Percentiles rank a stretch among this genome's conserved stretches.
Evolutionary conservation across 345 rosid genomes (phyloP).

Genomic region (Corchorus capsularis): DNA sequence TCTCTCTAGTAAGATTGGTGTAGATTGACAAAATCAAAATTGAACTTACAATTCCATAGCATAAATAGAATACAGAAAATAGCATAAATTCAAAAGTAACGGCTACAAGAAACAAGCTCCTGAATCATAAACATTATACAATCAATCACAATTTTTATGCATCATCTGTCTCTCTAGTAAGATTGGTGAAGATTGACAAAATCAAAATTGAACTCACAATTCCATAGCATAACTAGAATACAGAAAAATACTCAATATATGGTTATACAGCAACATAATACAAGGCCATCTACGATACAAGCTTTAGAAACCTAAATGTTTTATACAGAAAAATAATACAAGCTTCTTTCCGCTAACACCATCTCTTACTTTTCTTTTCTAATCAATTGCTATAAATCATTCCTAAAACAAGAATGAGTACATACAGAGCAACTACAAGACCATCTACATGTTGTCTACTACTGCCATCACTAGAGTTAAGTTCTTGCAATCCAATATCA

Average conservation of each 20-base stretch:
- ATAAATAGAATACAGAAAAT: neutral
- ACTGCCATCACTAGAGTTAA: neutral
- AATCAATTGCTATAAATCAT: neutral
- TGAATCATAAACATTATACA: neutral
- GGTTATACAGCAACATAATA: neutral
- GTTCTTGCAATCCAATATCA: neutral
- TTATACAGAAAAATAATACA: neutral
- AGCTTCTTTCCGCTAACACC: neutral
- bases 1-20: neutral
- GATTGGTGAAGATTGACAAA: neutral
- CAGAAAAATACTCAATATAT: neutral
- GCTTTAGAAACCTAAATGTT: neutral
- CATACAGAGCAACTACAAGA: neutral
- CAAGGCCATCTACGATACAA: neutral
- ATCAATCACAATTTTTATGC: conserved; percentile 6
- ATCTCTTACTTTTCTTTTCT: neutral
- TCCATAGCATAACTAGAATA: neutral
- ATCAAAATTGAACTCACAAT: neutral
- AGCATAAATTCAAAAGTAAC: conserved; percentile 5
- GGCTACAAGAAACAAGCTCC: neutral
- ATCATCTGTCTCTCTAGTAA: neutral
- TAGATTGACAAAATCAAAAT: conserved; percentile 9
- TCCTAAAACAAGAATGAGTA: neutral
- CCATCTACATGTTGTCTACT: neutral
- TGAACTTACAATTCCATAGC: neutral